phyloP scores from a whole-genome alignment of 768 basidiomycete genomes.

The Wakefieldia striispora region DNA sequence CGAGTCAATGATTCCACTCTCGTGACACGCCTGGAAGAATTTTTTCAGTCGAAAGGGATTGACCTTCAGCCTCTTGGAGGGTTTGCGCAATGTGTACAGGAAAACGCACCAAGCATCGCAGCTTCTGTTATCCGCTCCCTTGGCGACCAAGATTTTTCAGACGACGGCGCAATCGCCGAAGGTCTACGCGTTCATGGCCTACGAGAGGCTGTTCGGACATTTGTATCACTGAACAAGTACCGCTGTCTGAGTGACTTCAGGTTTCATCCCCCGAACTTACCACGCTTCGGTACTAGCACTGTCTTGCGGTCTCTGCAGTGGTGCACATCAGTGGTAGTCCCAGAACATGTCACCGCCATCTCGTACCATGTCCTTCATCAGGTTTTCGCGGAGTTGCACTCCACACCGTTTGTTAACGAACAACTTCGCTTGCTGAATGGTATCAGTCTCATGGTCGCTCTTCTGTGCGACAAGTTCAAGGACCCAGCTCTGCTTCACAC shows the following conservation, averaged over 20 bases:
- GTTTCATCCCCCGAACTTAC: slow-evolving; percentile 65
- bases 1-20: slow-evolving; percentile 16
- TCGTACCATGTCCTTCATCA: slow-evolving; percentile 78
- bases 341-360: slow-evolving; percentile 50
- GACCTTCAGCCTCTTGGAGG: slow-evolving; percentile 26
- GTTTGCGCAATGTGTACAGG: slow-evolving; percentile 37
- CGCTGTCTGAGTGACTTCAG: slow-evolving; percentile 47
- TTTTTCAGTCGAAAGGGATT: slow-evolving; percentile 36
- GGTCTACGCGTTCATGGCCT: slow-evolving; percentile 40
- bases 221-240: slow-evolving; percentile 51
- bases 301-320: slow-evolving; percentile 60
- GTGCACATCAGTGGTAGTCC: slow-evolving; percentile 45
- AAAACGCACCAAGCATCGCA: slow-evolving; percentile 56
- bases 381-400: slow-evolving; percentile 64
- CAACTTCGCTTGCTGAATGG: slow-evolving; percentile 74
- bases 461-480: slow-evolving; percentile 52
- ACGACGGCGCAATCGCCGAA: slow-evolving; percentile 46
- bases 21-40: slow-evolving; percentile 32
- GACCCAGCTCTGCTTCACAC: slow-evolving; percentile 62
- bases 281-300: slow-evolving; percentile 48
- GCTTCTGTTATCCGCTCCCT: slow-evolving; percentile 59
- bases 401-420: slow-evolving; percentile 76
- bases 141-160: slow-evolving; percentile 63
- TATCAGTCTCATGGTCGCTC: slow-evolving; percentile 71
- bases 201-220: slow-evolving; percentile 41